Base-by-base conservation (phyloP, 164 flowering plant species). In the Litsea cubeba region DNA sequence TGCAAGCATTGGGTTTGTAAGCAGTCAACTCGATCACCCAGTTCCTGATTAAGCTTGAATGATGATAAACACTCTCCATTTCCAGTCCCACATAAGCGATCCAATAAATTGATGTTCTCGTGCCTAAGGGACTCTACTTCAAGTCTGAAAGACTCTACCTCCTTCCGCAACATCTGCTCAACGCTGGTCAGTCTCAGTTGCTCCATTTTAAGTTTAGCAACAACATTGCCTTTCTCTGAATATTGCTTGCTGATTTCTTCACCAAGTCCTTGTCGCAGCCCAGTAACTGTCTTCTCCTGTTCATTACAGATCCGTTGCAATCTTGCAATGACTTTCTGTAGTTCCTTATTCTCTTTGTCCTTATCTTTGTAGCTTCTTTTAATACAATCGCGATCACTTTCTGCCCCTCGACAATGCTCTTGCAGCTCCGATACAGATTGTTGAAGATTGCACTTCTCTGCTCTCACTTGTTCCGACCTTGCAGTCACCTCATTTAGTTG, bases 231-330 rank as follows among this genome's bases (percentile, higher is more conserved):
- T 32, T 71, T 84, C 25, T 85, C 94, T 22, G 70, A 24, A 28
- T 85, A 71, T 50, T 74, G 79, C 62, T 78, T 86, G 75, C 78
- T 84, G 71, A 82, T 58, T 78, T 84, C 84, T 79, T 86, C 89
- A 68, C 62, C 65, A 51, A 89, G 85, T 71, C 80, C 87, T 67
- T 86, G 90, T 69, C 89, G 79, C 77, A 94, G 76, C 25, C 94
- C 97, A 40, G 69, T 81, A 74, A 94, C 90, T 70, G 94, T 88
- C 81, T 87, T 96, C 75, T 92, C 98, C 81, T 92, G 99, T 26
- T 94, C 98, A 70, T 80, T 81, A 82, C 90, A 89, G 25, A 94
- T 88, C 80, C 93, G 85, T 24, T 82, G 81, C 65, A 92, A 79
- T 78, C 93, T 87, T 40, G 92, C 69, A 51, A 94, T 65, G 12